These are phyloP conservation scores for Pseudognaphalium luteoalbum DNA, from an alignment of 129 eudicot species.

Conservation along the genomic window DNA sequence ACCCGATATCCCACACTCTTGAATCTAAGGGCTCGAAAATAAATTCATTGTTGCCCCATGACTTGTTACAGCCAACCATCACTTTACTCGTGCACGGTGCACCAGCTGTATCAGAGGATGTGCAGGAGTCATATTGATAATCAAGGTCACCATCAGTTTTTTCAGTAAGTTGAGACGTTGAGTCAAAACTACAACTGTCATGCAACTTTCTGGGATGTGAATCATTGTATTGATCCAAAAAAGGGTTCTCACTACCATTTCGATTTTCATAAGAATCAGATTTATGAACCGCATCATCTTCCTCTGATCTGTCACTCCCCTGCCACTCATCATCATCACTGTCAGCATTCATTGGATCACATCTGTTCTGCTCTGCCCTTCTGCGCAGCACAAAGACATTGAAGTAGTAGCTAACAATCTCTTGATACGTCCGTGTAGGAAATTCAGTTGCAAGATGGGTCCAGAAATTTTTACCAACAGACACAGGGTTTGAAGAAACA, in stretches of 20 bases:
- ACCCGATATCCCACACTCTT: conserved; percentile 57
- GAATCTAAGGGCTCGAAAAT: conserved; percentile 46
- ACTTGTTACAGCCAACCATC: conserved; percentile 30
- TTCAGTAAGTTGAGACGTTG: conserved; percentile 27
- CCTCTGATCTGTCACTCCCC: conserved; percentile 43
- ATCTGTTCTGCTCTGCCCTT: conserved; percentile 67
- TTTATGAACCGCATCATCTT: conserved; percentile 28
- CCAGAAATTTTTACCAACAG: conserved; percentile 59
- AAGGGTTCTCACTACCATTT: conserved; percentile 10
- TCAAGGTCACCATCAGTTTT: conserved; percentile 33
- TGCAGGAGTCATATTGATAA: conserved; percentile 40
- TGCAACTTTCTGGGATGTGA: conserved; percentile 2
- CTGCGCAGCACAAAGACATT: conserved; percentile 64
- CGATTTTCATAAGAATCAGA: conserved; percentile 25
- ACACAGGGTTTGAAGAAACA: conserved; percentile 50
- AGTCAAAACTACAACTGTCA: conserved; percentile 27
- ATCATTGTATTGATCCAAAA: background rate
- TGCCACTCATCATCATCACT: conserved; percentile 65
- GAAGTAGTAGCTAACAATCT: conserved; percentile 65
- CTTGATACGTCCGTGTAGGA: conserved; percentile 45
- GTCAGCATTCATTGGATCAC: conserved; percentile 49
- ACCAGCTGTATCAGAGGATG: conserved; percentile 34
- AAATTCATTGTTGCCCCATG: conserved; percentile 34
- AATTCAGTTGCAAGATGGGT: conserved; percentile 45
- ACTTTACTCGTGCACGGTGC: conserved; percentile 11